Conservation (phyloP, 2,329 filamentous ascomycete genomes). For the Cercospora sp. region DNA sequence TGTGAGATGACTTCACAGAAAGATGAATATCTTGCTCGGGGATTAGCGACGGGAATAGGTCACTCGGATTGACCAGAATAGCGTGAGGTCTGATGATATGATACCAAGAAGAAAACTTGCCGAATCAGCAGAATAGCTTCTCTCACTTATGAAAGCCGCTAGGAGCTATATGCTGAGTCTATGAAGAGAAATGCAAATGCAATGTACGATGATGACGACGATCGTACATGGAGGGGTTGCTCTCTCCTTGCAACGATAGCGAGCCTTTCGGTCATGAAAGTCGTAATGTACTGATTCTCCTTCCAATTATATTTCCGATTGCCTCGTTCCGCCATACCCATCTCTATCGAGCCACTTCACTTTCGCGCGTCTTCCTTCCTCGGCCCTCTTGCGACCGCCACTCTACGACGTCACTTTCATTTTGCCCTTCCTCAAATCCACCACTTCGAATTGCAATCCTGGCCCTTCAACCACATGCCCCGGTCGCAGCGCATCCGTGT, state of each 20-base stretch:
- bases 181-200: background rate
- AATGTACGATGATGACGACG: background rate
- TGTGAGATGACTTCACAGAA: background rate
- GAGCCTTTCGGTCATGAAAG: background rate
- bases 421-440: slow-evolving; percentile 56
- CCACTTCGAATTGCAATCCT: slow-evolving; percentile 62
- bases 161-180: background rate
- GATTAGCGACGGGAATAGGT: background rate
- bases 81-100: background rate
- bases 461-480: slow-evolving; percentile 61
- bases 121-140: background rate
- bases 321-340: background rate
- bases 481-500: slow-evolving; percentile 66
- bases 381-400: background rate
- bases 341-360: slow-evolving; percentile 7
- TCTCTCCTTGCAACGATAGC: background rate
- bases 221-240: background rate
- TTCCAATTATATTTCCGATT: background rate
- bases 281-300: background rate
- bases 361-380: background rate
- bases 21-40: background rate
- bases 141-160: background rate
- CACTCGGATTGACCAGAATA: background rate
- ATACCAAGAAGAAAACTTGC: background rate
- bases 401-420: slow-evolving; percentile 6